Evolutionary conservation across 139 green algal species (phyloP), one percentile per base, ranked within the genome.

Genomic region (Tetraselmis striata): DNA sequence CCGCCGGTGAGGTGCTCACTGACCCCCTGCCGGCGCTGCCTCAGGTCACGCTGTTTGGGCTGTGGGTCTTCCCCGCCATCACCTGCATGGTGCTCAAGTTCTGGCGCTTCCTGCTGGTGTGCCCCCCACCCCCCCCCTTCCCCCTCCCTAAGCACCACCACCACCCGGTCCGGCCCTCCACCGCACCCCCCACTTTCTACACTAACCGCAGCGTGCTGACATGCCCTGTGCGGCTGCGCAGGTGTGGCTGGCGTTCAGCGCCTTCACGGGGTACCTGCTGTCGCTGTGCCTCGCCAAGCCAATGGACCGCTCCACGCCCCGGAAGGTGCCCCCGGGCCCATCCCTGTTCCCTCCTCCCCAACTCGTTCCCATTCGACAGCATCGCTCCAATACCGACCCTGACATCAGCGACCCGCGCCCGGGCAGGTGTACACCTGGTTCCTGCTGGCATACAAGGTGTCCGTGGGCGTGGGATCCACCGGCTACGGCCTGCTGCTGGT

Each of bases 1-100:
- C n/a, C n/a, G n/a, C n/a, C n/a, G n/a, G n/a, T n/a, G n/a, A n/a
- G n/a, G n/a, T n/a, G n/a, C n/a, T n/a, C n/a, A n/a, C n/a, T n/a
- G n/a, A n/a, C n/a, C n/a, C n/a, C n/a, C n/a, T n/a, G n/a, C n/a
- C n/a, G n/a, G n/a, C n/a, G 45, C 18, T 0, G 2, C 26, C 81
- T 79, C 87, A 93, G 90, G 91, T 95, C 23, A 96, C 92, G 25
- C 83, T 97, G 1, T 32, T 95, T 27, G 95, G 94, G 0, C 84
- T 98, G 31, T 98, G 94, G 94, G 79, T 97, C 24, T 90, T 98
- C 81, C 95, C 95, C 0, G 83, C 90, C 1, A 79, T 95, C 24
- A 89, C 95, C 76, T 89, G 79, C 0, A 0, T 93, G 0, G 84
- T 93, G 30, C 85, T 97, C 23, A 74, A 88, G 5, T 96, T 92